A percentile compares a stretch with the other conserved stretches of the same genome.
Conservation (phyloP, 2,329 filamentous ascomycete species). For the Corniculantispora saksenae region DNA sequence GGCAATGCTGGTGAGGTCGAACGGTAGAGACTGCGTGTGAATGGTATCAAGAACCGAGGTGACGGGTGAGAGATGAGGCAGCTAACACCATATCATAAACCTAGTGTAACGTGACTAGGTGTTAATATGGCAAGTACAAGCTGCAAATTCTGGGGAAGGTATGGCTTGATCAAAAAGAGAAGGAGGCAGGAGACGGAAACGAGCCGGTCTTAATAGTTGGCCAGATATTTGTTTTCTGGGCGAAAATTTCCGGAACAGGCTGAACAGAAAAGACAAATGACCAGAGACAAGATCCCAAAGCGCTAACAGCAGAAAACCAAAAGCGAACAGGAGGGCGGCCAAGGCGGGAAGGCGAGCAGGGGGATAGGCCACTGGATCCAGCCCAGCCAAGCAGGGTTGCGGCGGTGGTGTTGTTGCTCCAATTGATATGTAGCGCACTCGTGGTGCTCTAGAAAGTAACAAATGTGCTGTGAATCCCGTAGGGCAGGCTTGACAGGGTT, state of each 20-base stretch:
- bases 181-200: background rate
- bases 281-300: conserved; percentile 1
- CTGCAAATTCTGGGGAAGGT: background rate
- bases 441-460: background rate
- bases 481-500: conserved; percentile 4
- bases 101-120: background rate
- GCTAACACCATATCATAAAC: conserved; percentile 12
- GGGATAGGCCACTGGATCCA: background rate
- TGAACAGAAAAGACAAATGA: background rate
- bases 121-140: conserved; percentile 12
- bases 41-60: conserved; percentile 1
- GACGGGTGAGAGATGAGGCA: background rate
- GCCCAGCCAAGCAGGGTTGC: background rate
- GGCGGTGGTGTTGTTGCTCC: background rate
- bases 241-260: conserved; percentile 4
- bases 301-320: conserved; percentile 7
- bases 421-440: background rate
- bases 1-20: background rate
- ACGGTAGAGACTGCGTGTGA: conserved; percentile 15
- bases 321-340: background rate
- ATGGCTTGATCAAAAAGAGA: background rate
- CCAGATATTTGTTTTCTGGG: conserved; percentile 4
- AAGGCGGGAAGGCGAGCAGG: background rate
- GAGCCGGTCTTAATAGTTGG: conserved; percentile 14
- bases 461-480: background rate